Base-by-base conservation (phyloP, 148 eudicot species). In the Silene uniflora region DNA sequence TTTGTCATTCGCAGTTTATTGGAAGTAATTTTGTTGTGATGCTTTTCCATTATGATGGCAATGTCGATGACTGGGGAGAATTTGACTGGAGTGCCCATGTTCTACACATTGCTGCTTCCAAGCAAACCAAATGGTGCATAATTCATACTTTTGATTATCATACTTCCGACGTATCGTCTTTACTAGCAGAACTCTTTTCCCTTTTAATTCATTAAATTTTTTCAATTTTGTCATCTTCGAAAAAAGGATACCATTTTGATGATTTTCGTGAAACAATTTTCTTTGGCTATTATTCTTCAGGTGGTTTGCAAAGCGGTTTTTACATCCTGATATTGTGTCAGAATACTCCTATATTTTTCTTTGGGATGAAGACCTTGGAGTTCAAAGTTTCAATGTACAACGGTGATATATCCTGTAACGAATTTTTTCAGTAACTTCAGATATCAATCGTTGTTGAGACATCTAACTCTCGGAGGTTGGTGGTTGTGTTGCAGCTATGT, bases 221-320 rank as follows among this genome's bases (percentile, higher is more conserved):
- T 1, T 35, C 39, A 35, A 35, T 4, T 35, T 5, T 35, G 4
- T 35, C 39, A 35, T 35, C 4, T 3, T 35, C 5, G 39, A 5
- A 35, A 35, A 35, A 35, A 1, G 39, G 39, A 35, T 2, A 1
- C 39, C 4, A 35, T 35, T 35, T 35, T 35, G 39, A n/a, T n/a
- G n/a, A n/a, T n/a, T n/a, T n/a, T n/a, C n/a, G n/a, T n/a, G n/a
- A n/a, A n/a, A n/a, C n/a, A n/a, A n/a, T n/a, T n/a, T n/a, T n/a
- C n/a, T n/a, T n/a, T n/a, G 56, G 29, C 17, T 71, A 17, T 52
- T 52, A 44, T 56, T 8, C 29, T 42, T 75, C 82, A 90, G 93
- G 93, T 90, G 93, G 93, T 90, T 90, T 75, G 93, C 93, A 42
- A 90, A 90, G 76, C 86, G 93, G 73, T 89, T 87, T 84, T 82